Evolutionary conservation across 2,329 filamentous ascomycete genomes (phyloP).

Genomic region (Fusarium floridanum): DNA sequence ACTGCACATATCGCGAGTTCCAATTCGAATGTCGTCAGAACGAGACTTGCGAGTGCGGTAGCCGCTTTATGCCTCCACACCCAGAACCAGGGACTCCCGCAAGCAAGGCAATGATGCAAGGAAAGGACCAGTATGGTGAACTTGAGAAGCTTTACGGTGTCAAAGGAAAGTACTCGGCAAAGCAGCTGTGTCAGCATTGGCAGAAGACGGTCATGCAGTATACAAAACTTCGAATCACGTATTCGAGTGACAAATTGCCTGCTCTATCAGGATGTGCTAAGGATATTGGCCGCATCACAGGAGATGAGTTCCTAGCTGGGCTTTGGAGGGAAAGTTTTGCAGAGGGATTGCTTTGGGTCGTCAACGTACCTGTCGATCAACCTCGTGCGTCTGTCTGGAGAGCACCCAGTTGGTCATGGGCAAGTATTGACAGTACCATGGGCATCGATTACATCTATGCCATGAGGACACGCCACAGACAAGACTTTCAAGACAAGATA

Average conservation of each 20-base stretch:
- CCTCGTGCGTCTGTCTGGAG: background rate
- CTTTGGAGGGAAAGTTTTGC: background rate
- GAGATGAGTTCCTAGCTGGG: background rate
- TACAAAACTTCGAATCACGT: background rate
- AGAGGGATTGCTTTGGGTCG: background rate
- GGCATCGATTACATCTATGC: background rate
- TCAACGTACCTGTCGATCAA: background rate
- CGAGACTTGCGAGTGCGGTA: background rate
- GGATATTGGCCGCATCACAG: background rate
- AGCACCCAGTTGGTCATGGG: background rate
- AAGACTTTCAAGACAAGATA: background rate
- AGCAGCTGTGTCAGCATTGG: background rate
- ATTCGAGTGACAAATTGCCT: background rate
- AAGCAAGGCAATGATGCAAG: background rate
- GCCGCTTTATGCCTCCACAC: background rate
- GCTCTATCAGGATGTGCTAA: background rate
- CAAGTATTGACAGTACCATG: background rate
- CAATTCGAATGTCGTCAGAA: slow-evolving; percentile 3
- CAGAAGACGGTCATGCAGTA: background rate
- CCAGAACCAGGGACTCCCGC: background rate
- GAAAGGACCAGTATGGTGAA: background rate
- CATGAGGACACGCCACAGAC: background rate
- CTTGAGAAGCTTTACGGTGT: background rate
- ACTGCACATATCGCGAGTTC: background rate
- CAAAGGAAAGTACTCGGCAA: background rate